Evolutionary conservation across 345 rosid species (phyloP).

Genomic region (Microthlaspi erraticum): DNA sequence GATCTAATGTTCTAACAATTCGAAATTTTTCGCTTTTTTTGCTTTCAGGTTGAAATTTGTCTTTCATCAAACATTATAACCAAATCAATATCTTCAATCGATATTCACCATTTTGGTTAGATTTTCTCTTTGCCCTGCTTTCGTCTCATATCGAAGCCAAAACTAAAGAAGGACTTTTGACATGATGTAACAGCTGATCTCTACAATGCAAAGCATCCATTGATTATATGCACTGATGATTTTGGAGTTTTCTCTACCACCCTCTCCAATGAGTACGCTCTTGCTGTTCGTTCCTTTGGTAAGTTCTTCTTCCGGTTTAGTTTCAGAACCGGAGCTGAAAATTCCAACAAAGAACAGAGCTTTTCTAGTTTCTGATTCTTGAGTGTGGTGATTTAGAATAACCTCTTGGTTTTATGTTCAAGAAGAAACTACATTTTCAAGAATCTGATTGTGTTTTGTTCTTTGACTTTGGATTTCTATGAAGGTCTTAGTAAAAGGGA

Average conservation of each 20-base stretch:
- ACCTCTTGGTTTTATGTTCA: neutral
- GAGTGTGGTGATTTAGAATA: neutral
- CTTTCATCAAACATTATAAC: conserved; percentile 92
- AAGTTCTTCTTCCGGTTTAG: conserved; percentile 15
- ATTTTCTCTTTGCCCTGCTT: conserved; percentile 9
- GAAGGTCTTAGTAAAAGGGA: conserved; percentile 71
- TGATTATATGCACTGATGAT: conserved; percentile 87
- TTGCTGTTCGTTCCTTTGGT: conserved; percentile 83
- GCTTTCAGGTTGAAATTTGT: conserved; percentile 94
- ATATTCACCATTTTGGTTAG: conserved; percentile 91
- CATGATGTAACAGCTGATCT: conserved; percentile 62
- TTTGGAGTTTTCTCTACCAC: conserved; percentile 86
- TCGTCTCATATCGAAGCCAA: neutral
- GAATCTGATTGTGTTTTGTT: conserved; percentile 9
- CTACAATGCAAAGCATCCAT: conserved; percentile 71
- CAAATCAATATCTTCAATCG: conserved; percentile 76
- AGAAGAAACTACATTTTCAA: conserved; percentile 13
- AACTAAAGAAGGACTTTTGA: neutral
- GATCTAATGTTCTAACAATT: neutral
- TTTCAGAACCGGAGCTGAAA: neutral
- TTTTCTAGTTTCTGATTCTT: conserved; percentile 4
- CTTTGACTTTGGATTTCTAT: neutral
- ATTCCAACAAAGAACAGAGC: conserved; percentile 16
- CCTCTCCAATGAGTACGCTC: conserved; percentile 68
- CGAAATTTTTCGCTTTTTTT: neutral